Conservation (phyloP, 2,329 filamentous ascomycete species). For the Cytospora paraplurivora region DNA sequence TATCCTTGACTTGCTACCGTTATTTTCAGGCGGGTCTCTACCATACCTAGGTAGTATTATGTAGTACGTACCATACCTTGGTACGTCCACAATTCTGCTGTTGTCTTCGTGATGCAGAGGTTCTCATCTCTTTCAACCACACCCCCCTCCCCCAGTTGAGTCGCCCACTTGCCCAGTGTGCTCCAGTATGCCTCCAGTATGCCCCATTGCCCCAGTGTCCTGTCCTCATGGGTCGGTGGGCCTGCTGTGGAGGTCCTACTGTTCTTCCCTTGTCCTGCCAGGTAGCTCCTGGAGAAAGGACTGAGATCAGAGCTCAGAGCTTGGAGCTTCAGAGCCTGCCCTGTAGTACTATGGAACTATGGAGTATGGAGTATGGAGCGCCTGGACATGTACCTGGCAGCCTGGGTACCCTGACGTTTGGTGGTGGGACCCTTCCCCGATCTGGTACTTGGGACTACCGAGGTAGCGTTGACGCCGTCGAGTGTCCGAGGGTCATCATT, state of each 20-base stretch:
- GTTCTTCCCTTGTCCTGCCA: no score
- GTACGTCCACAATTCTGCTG: neutral
- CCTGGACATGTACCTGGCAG: no score
- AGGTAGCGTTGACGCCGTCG: slow-evolving; percentile 1
- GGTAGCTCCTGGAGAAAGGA: neutral
- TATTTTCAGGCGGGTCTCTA: neutral
- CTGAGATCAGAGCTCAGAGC: neutral
- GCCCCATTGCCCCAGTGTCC: neutral
- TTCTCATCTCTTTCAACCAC: neutral
- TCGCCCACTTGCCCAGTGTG: no score
- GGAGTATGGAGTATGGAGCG: no score
- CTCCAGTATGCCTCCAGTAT: neutral
- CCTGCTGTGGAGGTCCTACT: neutral
- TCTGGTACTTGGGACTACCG: slow-evolving; percentile 3
- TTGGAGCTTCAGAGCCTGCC: neutral
- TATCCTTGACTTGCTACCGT: neutral
- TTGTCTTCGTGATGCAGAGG: neutral
- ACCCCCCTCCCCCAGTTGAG: neutral
- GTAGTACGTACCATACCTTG: no score
- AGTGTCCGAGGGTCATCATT: neutral
- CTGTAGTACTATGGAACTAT: neutral
- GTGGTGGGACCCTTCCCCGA: neutral
- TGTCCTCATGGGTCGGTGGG: neutral
- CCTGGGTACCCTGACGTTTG: neutral
- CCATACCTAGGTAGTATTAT: no score